These are phyloP conservation scores for Stropharia rugosoannulata DNA, from an alignment of 768 basidiomycete genomes.

Conservation along the genomic window DNA sequence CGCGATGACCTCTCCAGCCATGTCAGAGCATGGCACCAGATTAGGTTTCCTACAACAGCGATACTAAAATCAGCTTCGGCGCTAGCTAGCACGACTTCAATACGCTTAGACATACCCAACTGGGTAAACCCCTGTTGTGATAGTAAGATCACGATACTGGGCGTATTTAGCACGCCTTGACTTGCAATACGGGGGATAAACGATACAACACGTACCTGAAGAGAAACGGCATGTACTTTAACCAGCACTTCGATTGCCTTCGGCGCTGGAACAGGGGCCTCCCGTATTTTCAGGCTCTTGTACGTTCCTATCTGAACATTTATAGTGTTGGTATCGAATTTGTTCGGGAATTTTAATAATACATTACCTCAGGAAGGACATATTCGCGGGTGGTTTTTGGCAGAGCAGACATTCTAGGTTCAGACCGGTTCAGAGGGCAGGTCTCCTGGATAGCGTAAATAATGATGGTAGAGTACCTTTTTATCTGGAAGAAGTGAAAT, in stretches of 20 bases:
- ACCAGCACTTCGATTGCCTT: conserved; percentile 52
- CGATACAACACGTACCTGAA: conserved; percentile 36
- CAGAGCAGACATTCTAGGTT: background rate
- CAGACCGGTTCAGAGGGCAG: background rate
- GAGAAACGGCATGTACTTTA: conserved; percentile 54
- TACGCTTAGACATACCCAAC: conserved; percentile 20
- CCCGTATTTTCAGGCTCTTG: conserved; percentile 22
- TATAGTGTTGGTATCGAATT: background rate
- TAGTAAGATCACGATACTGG: conserved; percentile 50
- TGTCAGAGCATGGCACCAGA: conserved; percentile 45
- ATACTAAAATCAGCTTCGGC: conserved; percentile 23
- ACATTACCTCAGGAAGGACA: background rate
- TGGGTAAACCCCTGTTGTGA: conserved; percentile 39
- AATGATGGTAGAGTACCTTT: too few relatives aligned
- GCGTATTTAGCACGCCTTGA: background rate
- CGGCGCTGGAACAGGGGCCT: conserved; percentile 27
- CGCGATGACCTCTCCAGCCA: conserved; percentile 56
- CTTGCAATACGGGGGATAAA: background rate
- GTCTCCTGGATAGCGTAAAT: too few relatives aligned
- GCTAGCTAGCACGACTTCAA: background rate
- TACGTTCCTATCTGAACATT: conserved; percentile 18
- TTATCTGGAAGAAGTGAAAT: too few relatives aligned
- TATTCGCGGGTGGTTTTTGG: background rate
- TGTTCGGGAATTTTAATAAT: too few relatives aligned
- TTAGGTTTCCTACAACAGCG: conserved; percentile 1